phyloP scores from a whole-genome alignment of 2,329 filamentous ascomycete species.

The Epichloe sp. region DNA sequence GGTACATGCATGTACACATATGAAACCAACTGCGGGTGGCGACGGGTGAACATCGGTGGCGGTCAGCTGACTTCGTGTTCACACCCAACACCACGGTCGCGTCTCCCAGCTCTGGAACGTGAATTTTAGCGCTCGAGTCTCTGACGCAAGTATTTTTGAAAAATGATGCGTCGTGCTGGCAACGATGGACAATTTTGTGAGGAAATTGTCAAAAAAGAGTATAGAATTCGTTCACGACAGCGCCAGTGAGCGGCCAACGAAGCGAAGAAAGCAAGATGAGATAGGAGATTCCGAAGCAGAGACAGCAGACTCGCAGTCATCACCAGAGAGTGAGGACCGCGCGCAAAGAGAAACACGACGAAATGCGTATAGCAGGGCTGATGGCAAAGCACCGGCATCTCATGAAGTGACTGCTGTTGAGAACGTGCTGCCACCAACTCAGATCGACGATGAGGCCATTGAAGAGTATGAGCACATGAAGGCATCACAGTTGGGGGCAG shows the following conservation, averaged over 20 bases:
- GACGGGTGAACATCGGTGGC: constrained; percentile 5
- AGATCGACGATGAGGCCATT: constrained; percentile 58
- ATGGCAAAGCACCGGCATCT: constrained; percentile 8
- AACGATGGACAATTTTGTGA: constrained; percentile 28
- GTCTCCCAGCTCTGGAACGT: constrained; percentile 1
- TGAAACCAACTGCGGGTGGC: neutral
- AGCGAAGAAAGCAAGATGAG: constrained; percentile 18
- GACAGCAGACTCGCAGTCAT: constrained; percentile 10
- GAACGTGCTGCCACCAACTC: constrained; percentile 52
- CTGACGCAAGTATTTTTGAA: neutral
- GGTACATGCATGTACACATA: too few species aligned
- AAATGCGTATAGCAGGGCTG: neutral
- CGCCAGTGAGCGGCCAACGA: constrained; percentile 14
- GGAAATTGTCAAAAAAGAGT: constrained; percentile 14
- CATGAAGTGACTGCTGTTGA: constrained; percentile 21
- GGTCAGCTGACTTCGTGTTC: constrained; percentile 29
- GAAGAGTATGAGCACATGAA: constrained; percentile 64
- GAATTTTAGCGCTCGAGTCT: neutral
- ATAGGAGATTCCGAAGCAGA: constrained; percentile 12
- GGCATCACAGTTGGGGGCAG: constrained; percentile 33
- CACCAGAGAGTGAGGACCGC: constrained; percentile 8
- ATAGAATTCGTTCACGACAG: constrained; percentile 4
- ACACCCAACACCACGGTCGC: constrained; percentile 1
- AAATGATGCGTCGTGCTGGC: constrained; percentile 5
- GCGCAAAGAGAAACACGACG: neutral